Conservation (phyloP, 2,329 filamentous ascomycete genomes). For the Pezicula rhizophila region DNA sequence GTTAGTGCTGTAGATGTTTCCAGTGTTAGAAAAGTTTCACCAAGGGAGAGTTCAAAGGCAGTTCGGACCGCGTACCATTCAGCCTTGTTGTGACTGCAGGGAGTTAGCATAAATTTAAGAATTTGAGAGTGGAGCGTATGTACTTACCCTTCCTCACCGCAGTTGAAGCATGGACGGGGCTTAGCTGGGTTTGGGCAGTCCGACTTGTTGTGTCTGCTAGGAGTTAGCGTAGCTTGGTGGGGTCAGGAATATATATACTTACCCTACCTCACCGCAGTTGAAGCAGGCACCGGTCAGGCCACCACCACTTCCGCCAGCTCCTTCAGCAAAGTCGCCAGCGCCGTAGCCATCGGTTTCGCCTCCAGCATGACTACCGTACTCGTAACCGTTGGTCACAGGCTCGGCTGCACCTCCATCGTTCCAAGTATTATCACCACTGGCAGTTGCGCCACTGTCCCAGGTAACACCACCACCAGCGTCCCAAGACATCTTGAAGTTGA, state of each 20-base stretch:
- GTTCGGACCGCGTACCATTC: conserved; percentile 37
- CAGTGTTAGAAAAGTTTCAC: too few species aligned
- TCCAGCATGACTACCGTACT: background rate
- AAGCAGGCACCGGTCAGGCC: conserved; percentile 44
- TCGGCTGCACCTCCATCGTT: background rate
- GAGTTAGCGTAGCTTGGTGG: background rate
- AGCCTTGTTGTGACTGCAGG: conserved; percentile 50
- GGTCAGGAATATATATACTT: conserved; percentile 14
- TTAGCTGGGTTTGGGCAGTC: conserved; percentile 20
- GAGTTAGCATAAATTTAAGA: conserved; percentile 8
- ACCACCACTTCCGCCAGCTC: conserved; percentile 9
- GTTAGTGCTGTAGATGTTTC: conserved; percentile 32
- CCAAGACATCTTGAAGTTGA: conserved; percentile 21
- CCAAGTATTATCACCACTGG: conserved; percentile 2
- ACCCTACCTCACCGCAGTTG: conserved; percentile 53
- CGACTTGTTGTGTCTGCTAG: conserved; percentile 8
- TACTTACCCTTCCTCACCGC: conserved; percentile 51
- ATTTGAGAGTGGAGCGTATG: conserved; percentile 31
- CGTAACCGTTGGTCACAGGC: too few species aligned
- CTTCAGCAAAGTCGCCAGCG: background rate
- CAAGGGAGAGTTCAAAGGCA: too few species aligned
- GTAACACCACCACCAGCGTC: conserved; percentile 6
- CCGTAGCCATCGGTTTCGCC: background rate
- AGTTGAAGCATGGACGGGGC: conserved; percentile 40
- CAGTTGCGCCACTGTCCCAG: conserved; percentile 5